Evolutionary conservation across 164 flowering plant genomes (phyloP).

Genomic region (Warburgia ugandensis): DNA sequence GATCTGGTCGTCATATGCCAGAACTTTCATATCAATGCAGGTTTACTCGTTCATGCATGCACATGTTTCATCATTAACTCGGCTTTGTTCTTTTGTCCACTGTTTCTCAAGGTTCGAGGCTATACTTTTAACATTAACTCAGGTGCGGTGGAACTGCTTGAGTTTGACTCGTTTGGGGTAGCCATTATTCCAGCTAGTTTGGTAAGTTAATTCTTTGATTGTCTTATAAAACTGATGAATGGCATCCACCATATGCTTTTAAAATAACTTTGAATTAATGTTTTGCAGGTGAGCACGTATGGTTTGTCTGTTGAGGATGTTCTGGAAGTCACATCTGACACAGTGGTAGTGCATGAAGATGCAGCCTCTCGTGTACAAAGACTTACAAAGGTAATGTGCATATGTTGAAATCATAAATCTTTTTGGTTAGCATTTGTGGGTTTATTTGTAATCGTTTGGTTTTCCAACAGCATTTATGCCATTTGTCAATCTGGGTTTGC

Average conservation of each 20-base stretch:
- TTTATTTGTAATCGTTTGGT: background rate
- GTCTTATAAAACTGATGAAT: background rate
- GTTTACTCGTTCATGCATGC: background rate
- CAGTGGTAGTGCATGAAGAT: conserved; percentile 66
- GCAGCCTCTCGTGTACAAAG: conserved; percentile 69
- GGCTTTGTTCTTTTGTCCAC: conserved; percentile 1
- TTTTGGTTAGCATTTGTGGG: background rate
- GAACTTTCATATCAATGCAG: background rate
- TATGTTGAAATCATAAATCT: background rate
- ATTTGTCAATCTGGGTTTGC: no score
- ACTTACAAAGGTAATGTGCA: conserved; percentile 54
- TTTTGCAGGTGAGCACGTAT: conserved; percentile 69
- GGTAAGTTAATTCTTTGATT: conserved; percentile 26
- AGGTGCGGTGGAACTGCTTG: conserved; percentile 63
- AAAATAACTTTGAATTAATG: background rate
- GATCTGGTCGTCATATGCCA: background rate
- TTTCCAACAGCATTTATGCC: background rate
- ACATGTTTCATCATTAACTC: background rate
- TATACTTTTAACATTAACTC: conserved; percentile 65
- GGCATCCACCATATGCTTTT: background rate
- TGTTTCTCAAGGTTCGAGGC: conserved; percentile 55
- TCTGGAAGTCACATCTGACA: conserved; percentile 62
- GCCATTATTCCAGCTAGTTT: conserved; percentile 77
- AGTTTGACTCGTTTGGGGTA: conserved; percentile 80
- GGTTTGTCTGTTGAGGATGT: conserved; percentile 74